phyloP scores from a whole-genome alignment of 768 basidiomycete genomes.

The Amanita polypyramis region DNA sequence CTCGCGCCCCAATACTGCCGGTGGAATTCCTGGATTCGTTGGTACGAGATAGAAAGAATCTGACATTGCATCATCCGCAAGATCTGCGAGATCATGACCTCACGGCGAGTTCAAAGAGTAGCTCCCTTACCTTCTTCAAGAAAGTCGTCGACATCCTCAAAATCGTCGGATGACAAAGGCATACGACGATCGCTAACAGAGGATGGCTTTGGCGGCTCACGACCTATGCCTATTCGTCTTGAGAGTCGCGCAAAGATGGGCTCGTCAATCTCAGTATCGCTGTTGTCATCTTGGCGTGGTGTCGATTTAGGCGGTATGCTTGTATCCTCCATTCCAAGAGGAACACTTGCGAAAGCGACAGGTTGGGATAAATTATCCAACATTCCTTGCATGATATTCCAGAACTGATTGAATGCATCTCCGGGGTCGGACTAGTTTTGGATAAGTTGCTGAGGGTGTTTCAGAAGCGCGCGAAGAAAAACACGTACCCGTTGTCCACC shows the following conservation, averaged over 20 bases:
- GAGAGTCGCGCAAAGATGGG: slow-evolving; percentile 49
- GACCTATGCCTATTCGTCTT: slow-evolving; percentile 34
- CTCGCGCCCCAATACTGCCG: slow-evolving; percentile 48
- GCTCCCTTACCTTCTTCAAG: slow-evolving; percentile 52
- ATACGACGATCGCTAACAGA: slow-evolving; percentile 11
- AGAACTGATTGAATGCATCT: slow-evolving; percentile 84
- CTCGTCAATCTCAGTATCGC: slow-evolving; percentile 63
- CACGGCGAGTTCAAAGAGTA: not conserved
- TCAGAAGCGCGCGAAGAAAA: slow-evolving; percentile 2
- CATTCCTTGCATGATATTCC: slow-evolving; percentile 83
- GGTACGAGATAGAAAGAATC: slow-evolving; percentile 77
- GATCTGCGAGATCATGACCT: not conserved
- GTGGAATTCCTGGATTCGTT: slow-evolving; percentile 41
- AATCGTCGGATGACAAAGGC: slow-evolving; percentile 7
- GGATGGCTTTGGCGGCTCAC: slow-evolving; percentile 16
- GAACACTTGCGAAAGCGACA: slow-evolving; percentile 75
- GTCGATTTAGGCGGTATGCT: slow-evolving; percentile 6
- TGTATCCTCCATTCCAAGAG: slow-evolving; percentile 40
- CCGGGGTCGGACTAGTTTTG: slow-evolving; percentile 58
- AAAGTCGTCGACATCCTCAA: slow-evolving; percentile 33
- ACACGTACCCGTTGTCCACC: slow-evolving; percentile 59
- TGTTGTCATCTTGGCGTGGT: slow-evolving; percentile 36
- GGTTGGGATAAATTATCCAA: slow-evolving; percentile 79
- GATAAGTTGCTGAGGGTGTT: slow-evolving; percentile 3
- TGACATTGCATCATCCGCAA: slow-evolving; percentile 54